Base-by-base conservation (phyloP, 768 basidiomycete genomes). In the Leccinum subgranulosum region DNA sequence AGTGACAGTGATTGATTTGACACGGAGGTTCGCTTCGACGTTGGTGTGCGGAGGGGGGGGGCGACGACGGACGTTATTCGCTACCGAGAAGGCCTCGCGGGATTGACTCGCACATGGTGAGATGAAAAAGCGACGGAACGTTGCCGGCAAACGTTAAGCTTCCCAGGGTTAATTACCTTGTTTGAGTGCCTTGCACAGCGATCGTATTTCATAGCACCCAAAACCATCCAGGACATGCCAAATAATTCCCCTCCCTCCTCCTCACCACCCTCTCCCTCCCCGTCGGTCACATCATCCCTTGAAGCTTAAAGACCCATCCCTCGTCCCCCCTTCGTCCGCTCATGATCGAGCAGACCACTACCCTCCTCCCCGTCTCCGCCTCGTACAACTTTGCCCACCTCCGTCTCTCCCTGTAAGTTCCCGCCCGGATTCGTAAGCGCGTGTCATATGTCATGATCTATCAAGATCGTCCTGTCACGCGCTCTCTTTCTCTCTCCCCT, bases 331-430 rank as follows among this genome's bases (percentile, higher is more conserved):
- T 43, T 19, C 19, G 23, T 23, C 3, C 41, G 41, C n/a, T 41
- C 39, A 88, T 88, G 86, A 85, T 86, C 73, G 81, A 84, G 73
- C 79, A 81, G 66, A 74, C 73, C 43, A 62, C 74, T 15, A 65
- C 72, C 28, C 64, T 66, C 62, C 71, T 72, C 64, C 72, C 75
- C 70, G 76, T 81, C 72, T 81, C 81, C 65, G 73, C 76, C 60
- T n/a, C 50, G 21, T 86, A 84, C 77, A 81, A 81, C 81, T 77
- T 85, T 57, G 80, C 81, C 41, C 84, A 86, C 68, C 79, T 86
- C 56, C 82, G 86, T 57, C 81, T 80, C 72, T 75, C 83, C 10
- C 78, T 86, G 83, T 83, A 69, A 74, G 80, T 79, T 39, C 43
- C 41, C 39, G 55, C 63, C 46, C 28, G 45, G 21, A 60, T 61